phyloP scores from a whole-genome alignment of 2,329 filamentous ascomycete species.

The Epichloe hybrida region DNA sequence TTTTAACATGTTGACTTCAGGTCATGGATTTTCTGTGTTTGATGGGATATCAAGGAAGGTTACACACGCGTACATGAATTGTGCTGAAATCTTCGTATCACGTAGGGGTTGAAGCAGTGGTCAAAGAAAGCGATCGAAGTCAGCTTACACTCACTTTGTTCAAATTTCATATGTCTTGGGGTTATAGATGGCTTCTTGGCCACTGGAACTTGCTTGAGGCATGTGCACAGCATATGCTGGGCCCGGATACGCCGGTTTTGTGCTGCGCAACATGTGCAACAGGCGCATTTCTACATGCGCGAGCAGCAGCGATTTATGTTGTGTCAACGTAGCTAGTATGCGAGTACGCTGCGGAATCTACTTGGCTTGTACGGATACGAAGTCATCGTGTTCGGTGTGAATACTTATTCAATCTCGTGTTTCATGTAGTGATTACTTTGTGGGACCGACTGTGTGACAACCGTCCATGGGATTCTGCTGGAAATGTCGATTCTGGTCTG shows the following conservation, averaged over 20 bases:
- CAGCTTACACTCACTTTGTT: not conserved
- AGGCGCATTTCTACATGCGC: not conserved
- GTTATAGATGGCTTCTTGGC: not conserved
- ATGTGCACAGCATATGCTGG: not conserved
- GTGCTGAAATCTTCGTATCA: not conserved
- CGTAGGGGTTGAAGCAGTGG: not conserved
- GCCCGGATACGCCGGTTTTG: not conserved
- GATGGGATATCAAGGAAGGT: not conserved
- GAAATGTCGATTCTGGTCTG: too few relatives aligned
- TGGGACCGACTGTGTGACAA: too few relatives aligned
- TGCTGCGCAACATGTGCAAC: not conserved
- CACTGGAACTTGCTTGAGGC: not conserved
- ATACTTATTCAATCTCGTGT: not conserved
- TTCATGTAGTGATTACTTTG: not conserved
- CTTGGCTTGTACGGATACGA: not conserved
- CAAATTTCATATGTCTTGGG: not conserved
- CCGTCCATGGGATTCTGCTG: too few relatives aligned
- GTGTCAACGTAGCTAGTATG: not conserved
- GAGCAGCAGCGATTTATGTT: not conserved
- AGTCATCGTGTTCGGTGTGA: not conserved
- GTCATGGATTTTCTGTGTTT: not conserved
- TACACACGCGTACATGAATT: constrained; percentile 5
- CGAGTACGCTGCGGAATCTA: not conserved
- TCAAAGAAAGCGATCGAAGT: not conserved
- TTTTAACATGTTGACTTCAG: not conserved